Conservation (phyloP, 2,329 filamentous ascomycete species). For the Scleromitrula shiraiana region DNA sequence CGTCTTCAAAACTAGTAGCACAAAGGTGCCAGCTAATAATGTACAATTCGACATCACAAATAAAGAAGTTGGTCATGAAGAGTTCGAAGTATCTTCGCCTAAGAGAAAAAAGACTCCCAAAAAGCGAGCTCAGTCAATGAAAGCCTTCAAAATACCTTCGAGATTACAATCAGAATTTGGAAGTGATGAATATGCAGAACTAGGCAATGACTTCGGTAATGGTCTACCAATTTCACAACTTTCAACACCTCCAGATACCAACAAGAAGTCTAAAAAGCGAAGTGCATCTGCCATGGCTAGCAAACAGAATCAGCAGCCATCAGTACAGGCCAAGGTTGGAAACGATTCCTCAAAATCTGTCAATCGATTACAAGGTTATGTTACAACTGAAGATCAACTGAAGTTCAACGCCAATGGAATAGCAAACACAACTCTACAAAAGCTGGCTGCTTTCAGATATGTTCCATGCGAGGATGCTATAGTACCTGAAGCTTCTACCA, state of each 20-base stretch:
- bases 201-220: not conserved
- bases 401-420: conserved; percentile 5
- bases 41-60: not conserved
- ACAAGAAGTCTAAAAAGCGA: conserved; percentile 11
- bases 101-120: conserved; percentile 1
- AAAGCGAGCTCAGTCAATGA: conserved; percentile 1
- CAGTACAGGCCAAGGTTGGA: conserved; percentile 5
- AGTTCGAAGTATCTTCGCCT: not conserved
- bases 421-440: conserved; percentile 10
- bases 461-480: not conserved
- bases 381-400: conserved; percentile 22
- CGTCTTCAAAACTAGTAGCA: conserved; percentile 7
- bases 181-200: not conserved
- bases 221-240: conserved; percentile 8
- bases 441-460: conserved; percentile 9
- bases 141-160: conserved; percentile 2
- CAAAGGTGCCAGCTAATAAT: conserved; percentile 13
- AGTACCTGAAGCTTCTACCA: too few relatives aligned
- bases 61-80: not conserved
- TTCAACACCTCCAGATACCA: conserved; percentile 12
- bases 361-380: conserved; percentile 19
- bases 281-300: conserved; percentile 1
- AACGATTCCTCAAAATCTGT: conserved; percentile 4
- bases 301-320: conserved; percentile 7
- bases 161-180: not conserved